phyloP scores from a whole-genome alignment of 2,329 filamentous ascomycete species.

The Fusarium caatingaense region DNA sequence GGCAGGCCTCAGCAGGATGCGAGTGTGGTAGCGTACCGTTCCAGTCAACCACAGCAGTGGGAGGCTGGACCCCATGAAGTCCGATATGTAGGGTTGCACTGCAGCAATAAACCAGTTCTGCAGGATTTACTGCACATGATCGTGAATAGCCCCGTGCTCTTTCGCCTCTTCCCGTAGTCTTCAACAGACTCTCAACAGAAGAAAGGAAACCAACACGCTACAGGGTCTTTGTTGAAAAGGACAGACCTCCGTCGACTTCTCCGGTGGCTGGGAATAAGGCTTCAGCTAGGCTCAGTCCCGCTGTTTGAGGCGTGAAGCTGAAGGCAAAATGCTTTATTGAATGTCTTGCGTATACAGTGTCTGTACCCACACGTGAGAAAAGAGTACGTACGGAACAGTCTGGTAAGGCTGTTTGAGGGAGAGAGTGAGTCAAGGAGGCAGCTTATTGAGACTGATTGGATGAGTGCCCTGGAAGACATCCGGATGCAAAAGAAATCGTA shows the following conservation, averaged over 20 bases:
- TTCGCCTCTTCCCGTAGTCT: not conserved
- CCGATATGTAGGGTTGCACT: conserved; percentile 30
- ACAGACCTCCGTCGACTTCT: conserved; percentile 1
- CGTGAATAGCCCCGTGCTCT: conserved; percentile 2
- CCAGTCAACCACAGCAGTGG: conserved; percentile 11
- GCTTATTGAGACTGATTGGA: conserved; percentile 11
- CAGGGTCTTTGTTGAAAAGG: not conserved
- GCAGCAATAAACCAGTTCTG: conserved; percentile 7
- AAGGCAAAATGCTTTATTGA: not conserved
- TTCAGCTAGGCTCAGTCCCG: conserved; percentile 7
- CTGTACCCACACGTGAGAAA: not conserved
- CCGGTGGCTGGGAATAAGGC: conserved; percentile 21
- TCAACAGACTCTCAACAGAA: not conserved
- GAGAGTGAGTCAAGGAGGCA: not conserved
- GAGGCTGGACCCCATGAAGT: not conserved
- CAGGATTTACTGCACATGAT: conserved; percentile 7
- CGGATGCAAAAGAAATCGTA: not conserved
- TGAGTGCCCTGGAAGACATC: not conserved
- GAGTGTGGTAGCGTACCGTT: conserved; percentile 14
- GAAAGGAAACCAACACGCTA: not conserved
- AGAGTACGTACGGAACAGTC: not conserved
- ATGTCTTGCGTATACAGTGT: conserved; percentile 12
- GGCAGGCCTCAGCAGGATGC: conserved; percentile 14
- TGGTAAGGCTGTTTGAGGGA: not conserved
- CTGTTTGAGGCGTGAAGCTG: conserved; percentile 13